Percentiles rank a stretch among this genome's conserved stretches.
Conservation (phyloP, 2,329 filamentous ascomycete genomes). For the Shiraia sp. region DNA sequence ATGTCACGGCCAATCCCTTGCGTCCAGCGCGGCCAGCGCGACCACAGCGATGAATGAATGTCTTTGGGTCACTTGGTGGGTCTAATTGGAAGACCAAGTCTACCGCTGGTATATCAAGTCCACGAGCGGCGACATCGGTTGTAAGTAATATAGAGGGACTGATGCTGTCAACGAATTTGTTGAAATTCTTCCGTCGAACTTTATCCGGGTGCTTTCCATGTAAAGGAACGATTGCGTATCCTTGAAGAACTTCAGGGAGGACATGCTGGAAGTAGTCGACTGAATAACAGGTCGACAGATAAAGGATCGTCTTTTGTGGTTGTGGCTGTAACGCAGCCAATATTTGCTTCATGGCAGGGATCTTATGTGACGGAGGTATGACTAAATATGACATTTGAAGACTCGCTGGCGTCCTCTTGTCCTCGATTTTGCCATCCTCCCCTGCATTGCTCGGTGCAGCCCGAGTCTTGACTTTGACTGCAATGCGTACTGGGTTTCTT, state of each 20-base stretch:
- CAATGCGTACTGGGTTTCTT: conserved; percentile 91
- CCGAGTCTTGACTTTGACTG: conserved; percentile 77
- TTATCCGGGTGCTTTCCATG: conserved; percentile 92
- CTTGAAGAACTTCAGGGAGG: conserved; percentile 71
- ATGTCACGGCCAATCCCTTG: conserved; percentile 80
- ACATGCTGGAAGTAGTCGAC: conserved; percentile 93
- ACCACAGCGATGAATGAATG: conserved; percentile 69
- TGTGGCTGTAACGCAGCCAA: conserved; percentile 70
- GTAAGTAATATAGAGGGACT: conserved; percentile 83
- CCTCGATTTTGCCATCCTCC: conserved; percentile 67
- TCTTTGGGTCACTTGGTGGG: conserved; percentile 84
- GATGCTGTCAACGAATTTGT: conserved; percentile 74
- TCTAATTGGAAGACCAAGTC: conserved; percentile 91
- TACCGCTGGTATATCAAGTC: conserved; percentile 88
- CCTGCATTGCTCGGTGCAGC: conserved; percentile 45
- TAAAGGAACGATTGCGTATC: conserved; percentile 74
- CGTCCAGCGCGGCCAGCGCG: conserved; percentile 66
- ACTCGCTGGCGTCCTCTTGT: conserved; percentile 87
- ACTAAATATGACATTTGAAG: conserved; percentile 88
- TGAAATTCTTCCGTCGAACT: conserved; percentile 86
- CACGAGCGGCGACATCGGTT: conserved; percentile 88
- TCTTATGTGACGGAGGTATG: conserved; percentile 75
- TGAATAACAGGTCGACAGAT: conserved; percentile 89
- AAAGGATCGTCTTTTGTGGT: conserved; percentile 86
- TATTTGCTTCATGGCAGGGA: conserved; percentile 73